phyloP scores from a whole-genome alignment of 2,329 filamentous ascomycete species.

The Diplodia corticola region DNA sequence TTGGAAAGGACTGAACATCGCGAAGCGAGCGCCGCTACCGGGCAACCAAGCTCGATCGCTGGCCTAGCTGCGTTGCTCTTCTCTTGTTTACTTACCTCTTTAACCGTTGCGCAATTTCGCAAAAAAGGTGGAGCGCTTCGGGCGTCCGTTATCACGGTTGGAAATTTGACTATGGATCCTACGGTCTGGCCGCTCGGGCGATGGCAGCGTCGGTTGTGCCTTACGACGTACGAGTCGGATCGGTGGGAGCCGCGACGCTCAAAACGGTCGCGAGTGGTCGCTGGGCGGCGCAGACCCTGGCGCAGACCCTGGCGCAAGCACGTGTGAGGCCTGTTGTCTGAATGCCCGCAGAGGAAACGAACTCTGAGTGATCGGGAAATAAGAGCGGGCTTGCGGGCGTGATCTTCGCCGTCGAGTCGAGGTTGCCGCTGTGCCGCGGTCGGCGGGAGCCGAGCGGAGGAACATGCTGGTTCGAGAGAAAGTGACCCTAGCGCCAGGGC shows the following conservation, averaged over 20 bases:
- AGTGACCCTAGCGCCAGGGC: neutral
- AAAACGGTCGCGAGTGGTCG: neutral
- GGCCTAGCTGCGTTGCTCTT: neutral
- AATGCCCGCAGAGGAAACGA: neutral
- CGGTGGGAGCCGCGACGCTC: neutral
- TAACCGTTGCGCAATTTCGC: neutral
- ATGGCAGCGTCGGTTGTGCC: neutral
- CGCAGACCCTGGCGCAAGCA: neutral
- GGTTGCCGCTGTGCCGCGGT: neutral
- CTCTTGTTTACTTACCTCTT: neutral
- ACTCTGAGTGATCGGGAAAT: neutral
- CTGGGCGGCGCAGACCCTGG: neutral
- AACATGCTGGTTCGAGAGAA: neutral
- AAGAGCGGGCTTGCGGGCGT: constrained; percentile 2
- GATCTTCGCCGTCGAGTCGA: neutral
- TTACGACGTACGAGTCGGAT: neutral
- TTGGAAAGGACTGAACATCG: neutral
- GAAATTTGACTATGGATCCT: neutral
- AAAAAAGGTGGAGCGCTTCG: neutral
- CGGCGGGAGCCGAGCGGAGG: neutral
- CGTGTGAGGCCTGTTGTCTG: neutral
- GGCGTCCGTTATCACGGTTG: neutral
- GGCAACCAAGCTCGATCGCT: neutral
- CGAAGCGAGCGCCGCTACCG: neutral
- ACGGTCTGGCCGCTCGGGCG: neutral